These are phyloP conservation scores for Saccharomyces hybrid DNA, from an alignment of 1,139 yeast species.

Conservation along the genomic window DNA sequence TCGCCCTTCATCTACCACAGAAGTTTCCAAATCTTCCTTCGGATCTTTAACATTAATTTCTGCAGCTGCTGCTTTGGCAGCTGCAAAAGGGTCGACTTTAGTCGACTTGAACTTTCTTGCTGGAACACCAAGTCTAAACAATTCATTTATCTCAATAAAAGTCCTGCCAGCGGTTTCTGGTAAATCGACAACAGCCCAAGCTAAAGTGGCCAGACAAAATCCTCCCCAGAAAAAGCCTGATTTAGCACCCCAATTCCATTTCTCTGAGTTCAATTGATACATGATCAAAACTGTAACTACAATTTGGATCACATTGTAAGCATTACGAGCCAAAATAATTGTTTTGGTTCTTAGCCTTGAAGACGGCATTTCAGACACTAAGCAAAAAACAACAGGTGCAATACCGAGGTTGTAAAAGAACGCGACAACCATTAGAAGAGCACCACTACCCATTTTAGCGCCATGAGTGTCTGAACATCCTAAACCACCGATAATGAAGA, in stretches of 20 bases:
- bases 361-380: slow-evolving; percentile 51
- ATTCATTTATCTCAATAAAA: slow-evolving; percentile 35
- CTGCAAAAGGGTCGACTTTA: slow-evolving; percentile 4
- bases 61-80: neutral
- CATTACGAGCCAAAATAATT: slow-evolving; percentile 46
- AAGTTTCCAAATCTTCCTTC: neutral
- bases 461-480: slow-evolving; percentile 23
- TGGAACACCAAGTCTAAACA: slow-evolving; percentile 29
- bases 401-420: slow-evolving; percentile 45
- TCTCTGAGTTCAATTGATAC: slow-evolving; percentile 40
- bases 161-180: slow-evolving; percentile 40
- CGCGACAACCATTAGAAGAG: slow-evolving; percentile 41
- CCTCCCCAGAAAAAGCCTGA: slow-evolving; percentile 39
- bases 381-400: slow-evolving; percentile 52
- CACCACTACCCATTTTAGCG: slow-evolving; percentile 40
- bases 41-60: neutral
- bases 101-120: slow-evolving; percentile 30
- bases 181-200: slow-evolving; percentile 35
- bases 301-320: slow-evolving; percentile 40
- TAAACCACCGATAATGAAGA: slow-evolving; percentile 40
- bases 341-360: slow-evolving; percentile 48
- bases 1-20: neutral
- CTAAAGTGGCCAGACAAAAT: slow-evolving; percentile 23
- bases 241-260: slow-evolving; percentile 41
- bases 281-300: slow-evolving; percentile 37